Percentiles rank a stretch among this genome's conserved stretches.
Conservation (phyloP, 1,284 basidiomycete species). For the Ceratobasidium sp. region DNA sequence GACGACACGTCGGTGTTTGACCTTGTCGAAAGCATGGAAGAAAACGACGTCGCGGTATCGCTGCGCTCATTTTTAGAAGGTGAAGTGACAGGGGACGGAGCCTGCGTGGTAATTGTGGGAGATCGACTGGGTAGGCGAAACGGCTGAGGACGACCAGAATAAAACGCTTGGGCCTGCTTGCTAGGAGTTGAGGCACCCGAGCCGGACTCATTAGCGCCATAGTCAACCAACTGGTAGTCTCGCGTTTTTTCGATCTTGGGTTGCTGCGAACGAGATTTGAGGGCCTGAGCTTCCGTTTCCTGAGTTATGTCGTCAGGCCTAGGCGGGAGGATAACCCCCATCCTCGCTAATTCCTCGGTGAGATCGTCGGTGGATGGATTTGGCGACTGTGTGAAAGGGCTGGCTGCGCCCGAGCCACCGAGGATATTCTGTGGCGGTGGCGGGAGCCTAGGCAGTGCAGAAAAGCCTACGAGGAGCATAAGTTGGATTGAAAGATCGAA, state of each 20-base stretch:
- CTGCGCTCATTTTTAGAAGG: neutral
- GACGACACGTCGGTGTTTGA: conserved; percentile 24
- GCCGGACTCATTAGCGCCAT: conserved; percentile 47
- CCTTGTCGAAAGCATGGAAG: conserved; percentile 18
- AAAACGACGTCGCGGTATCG: conserved; percentile 2
- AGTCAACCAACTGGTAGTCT: conserved; percentile 43
- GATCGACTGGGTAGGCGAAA: conserved; percentile 44
- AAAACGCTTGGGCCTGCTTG: conserved; percentile 22
- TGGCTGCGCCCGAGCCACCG: conserved; percentile 56
- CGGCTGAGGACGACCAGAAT: conserved; percentile 51
- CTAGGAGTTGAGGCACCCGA: conserved; percentile 45
- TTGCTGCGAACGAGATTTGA: conserved; percentile 57
- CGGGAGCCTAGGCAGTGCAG: conserved; percentile 70
- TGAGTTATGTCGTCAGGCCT: conserved; percentile 71
- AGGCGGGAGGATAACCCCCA: conserved; percentile 64
- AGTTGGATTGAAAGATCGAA: conserved; percentile 15
- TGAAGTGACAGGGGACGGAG: conserved; percentile 4
- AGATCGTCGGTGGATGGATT: conserved; percentile 35
- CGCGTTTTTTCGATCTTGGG: conserved; percentile 57
- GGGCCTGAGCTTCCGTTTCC: conserved; percentile 67
- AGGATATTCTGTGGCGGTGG: conserved; percentile 53
- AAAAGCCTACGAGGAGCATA: conserved; percentile 65
- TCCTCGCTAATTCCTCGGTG: conserved; percentile 35
- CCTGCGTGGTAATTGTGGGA: conserved; percentile 10
- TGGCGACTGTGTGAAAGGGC: conserved; percentile 30